A percentile compares a stretch with the other conserved stretches of the same genome.
Evolutionary conservation across 441 rosid species (phyloP).

Genomic region (Hypseocharis bilobata): DNA sequence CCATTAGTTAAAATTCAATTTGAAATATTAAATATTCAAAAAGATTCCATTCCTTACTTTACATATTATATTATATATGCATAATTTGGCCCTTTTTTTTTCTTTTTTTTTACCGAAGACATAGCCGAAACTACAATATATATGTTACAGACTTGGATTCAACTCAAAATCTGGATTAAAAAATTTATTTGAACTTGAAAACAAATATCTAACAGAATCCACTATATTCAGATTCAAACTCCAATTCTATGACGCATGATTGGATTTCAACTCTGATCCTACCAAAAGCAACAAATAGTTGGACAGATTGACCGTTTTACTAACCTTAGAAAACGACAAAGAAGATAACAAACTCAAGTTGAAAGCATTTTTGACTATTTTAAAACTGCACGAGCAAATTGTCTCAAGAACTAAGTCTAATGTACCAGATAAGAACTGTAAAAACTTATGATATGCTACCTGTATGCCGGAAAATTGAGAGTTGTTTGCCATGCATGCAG

Average conservation of each 20-base stretch:
- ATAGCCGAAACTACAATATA: neutral
- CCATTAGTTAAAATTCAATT: neutral
- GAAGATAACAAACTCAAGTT: neutral
- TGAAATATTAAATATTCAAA: neutral
- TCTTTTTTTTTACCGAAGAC: neutral
- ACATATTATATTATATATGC: neutral
- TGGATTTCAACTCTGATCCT: neutral
- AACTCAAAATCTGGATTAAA: neutral
- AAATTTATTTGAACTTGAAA: neutral
- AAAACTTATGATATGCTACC: conserved; percentile 32
- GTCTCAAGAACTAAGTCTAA: neutral
- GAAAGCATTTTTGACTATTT: neutral
- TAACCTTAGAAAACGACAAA: neutral
- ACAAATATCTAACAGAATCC: neutral
- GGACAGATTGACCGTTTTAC: neutral
- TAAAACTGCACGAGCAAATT: neutral
- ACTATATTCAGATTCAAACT: neutral
- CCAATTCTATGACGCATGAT: neutral
- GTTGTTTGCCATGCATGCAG: conserved; percentile 61
- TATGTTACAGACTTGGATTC: neutral
- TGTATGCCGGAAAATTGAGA: conserved; percentile 58
- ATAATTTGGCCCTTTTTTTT: neutral
- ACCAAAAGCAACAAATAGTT: neutral
- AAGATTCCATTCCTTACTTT: neutral
- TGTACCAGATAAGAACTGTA: neutral